Evolutionary conservation across 2,329 filamentous ascomycete species (phyloP), one percentile per base, ranked within the genome.

Genomic region (Endothia cerciana): DNA sequence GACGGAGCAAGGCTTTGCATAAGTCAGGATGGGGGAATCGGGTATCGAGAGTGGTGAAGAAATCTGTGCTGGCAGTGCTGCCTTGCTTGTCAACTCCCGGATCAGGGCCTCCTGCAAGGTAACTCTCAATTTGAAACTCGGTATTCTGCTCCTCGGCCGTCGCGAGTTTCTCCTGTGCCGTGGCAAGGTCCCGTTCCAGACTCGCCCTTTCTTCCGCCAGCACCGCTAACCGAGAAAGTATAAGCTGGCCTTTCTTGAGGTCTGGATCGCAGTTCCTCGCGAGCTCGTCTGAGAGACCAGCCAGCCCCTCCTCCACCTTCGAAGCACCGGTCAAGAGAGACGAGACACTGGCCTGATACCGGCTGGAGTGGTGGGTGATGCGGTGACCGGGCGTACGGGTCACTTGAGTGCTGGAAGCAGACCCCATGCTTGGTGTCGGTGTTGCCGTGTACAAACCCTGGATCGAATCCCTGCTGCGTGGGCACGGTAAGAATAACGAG

Each of bases 1-100:
- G 17, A 68, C 66, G 1, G 61, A 6, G 4, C 33, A 56, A 15
- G 58, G 47, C n/a, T 61, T 68, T 11, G 36, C 33, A 41, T 68
- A 66, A 1, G 63, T 61, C 56, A 68, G 60, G 5, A 63, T 49
- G 3, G 66, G 63, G 15, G 66, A 41, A 47, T 66, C 64, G 0
- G 66, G 66, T 28, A 65, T 55, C 19, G 63, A 47, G 7, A 59
- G 11, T 7, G 55, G 25, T 10, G 40, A 45, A 33, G 59, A 7
- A 1, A 40, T 33, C 6, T 22, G 47, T 0, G 38, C 15, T 4
- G 60, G 13, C 13, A 22, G 5, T 22, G 51, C 51, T 11, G 51
- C 53, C 25, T 30, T 22, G n/a, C 38, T 41, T 33, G 51, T 36
- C 51, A 63, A 38, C 40, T 59, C 51, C 2, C 53, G 63, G 51